These are phyloP conservation scores for Irpex rosettiformis DNA, from an alignment of 1,284 basidiomycete species.

Conservation along the genomic window DNA sequence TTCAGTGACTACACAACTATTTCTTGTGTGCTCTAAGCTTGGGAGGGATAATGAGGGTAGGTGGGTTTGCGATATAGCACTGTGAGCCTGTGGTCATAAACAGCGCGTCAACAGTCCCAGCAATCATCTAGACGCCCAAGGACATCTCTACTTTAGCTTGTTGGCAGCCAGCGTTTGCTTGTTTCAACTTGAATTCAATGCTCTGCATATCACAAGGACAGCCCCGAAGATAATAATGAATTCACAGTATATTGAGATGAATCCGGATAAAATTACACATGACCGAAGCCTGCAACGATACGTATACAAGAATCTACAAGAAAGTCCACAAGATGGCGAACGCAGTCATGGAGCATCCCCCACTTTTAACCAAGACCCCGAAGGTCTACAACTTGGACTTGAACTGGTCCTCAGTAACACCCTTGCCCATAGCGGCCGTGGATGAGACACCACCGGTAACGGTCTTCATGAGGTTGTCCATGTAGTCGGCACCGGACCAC, in stretches of 20 bases:
- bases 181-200: too few species aligned
- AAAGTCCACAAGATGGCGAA: not conserved
- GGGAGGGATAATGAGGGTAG: too few species aligned
- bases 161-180: too few species aligned
- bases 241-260: too few species aligned
- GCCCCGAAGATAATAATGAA: too few species aligned
- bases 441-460: constrained; percentile 95
- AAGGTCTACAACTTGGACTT: constrained; percentile 47
- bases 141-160: not conserved
- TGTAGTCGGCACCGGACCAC: constrained; percentile 96
- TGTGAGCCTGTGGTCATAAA: too few species aligned
- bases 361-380: not conserved
- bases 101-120: too few species aligned
- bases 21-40: not conserved
- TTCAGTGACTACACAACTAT: not conserved
- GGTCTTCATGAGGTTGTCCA: constrained; percentile 90
- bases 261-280: not conserved
- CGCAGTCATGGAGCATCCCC: not conserved
- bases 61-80: too few species aligned
- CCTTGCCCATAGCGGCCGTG: constrained; percentile 93
- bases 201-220: too few species aligned
- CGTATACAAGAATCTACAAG: constrained; percentile 1
- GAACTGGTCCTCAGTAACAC: constrained; percentile 92
- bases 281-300: not conserved
- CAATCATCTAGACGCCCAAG: not conserved